phyloP scores from a whole-genome alignment of 768 basidiomycete species.

The Roridomyces roridus region DNA sequence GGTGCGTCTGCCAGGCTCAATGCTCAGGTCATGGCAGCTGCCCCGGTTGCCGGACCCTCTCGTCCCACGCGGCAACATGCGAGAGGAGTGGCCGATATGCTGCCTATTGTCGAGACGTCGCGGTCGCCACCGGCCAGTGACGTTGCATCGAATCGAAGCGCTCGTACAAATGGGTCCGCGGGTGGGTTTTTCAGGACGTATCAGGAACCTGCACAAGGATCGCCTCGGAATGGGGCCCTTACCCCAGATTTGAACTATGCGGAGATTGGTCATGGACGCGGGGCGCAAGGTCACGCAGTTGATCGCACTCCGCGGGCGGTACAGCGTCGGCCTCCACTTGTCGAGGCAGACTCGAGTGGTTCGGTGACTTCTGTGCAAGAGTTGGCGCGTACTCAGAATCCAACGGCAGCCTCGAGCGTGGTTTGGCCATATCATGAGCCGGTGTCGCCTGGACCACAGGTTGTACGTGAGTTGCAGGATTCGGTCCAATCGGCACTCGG shows the following conservation, averaged over 20 bases:
- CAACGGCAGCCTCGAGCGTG: slow-evolving; percentile 25
- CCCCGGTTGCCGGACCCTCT: slow-evolving; percentile 38
- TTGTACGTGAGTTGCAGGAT: slow-evolving; percentile 48
- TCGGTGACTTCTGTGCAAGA: not conserved
- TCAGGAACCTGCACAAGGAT: slow-evolving; percentile 43
- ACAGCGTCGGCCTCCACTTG: slow-evolving; percentile 17
- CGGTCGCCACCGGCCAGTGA: slow-evolving; percentile 68
- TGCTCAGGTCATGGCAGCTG: slow-evolving; percentile 40
- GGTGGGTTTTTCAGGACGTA: slow-evolving; percentile 67
- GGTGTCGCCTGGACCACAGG: slow-evolving; percentile 37
- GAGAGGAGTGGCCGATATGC: slow-evolving; percentile 47
- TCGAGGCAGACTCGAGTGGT: slow-evolving; percentile 17
- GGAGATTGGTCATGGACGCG: slow-evolving; percentile 79
- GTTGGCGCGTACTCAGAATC: not conserved
- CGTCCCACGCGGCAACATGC: slow-evolving; percentile 43
- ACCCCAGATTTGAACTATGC: slow-evolving; percentile 80
- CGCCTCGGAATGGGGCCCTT: slow-evolving; percentile 58
- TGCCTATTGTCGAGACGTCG: slow-evolving; percentile 68
- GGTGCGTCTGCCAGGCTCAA: slow-evolving; percentile 42
- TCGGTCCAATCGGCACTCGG: slow-evolving; percentile 38
- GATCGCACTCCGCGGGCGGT: not conserved
- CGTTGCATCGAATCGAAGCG: slow-evolving; percentile 41
- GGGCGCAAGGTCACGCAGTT: slow-evolving; percentile 38
- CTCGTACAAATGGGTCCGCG: slow-evolving; percentile 57
- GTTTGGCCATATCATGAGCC: slow-evolving; percentile 54